phyloP scores from a whole-genome alignment of 306 rosid genomes.

The Malus sylvestris region DNA sequence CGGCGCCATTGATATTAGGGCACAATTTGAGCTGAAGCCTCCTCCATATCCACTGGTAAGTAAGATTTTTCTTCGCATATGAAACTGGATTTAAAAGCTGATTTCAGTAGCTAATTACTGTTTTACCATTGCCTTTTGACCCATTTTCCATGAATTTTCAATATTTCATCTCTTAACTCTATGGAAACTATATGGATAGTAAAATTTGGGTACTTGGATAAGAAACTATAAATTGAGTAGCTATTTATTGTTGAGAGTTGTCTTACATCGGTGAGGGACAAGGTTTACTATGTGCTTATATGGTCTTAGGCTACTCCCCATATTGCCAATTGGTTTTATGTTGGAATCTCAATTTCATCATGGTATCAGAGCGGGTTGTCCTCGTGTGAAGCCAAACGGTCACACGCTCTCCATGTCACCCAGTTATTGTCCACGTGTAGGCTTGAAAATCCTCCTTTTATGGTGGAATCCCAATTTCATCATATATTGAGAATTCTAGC shows the following conservation, averaged over 20 bases:
- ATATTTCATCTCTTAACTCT: not conserved
- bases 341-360: too few relatives aligned
- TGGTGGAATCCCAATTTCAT: too few relatives aligned
- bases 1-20: slow-evolving; percentile 26
- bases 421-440: too few relatives aligned
- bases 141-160: not conserved
- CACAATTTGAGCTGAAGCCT: slow-evolving; percentile 68
- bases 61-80: slow-evolving; percentile 7
- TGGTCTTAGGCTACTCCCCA: too few relatives aligned
- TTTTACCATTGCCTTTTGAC: not conserved
- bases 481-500: not conserved
- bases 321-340: too few relatives aligned
- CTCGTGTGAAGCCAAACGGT: too few relatives aligned
- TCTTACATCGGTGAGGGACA: too few relatives aligned
- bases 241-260: not conserved
- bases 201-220: not conserved
- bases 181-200: not conserved
- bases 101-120: not conserved
- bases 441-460: not conserved
- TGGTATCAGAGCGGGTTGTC: too few relatives aligned
- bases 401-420: too few relatives aligned
- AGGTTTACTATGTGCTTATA: too few relatives aligned
- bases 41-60: slow-evolving; percentile 84
- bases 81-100: not conserved
- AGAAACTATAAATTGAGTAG: too few relatives aligned